These are phyloP conservation scores for Butyriboletus loyo DNA, from an alignment of 768 basidiomycete species.

Conservation along the genomic window DNA sequence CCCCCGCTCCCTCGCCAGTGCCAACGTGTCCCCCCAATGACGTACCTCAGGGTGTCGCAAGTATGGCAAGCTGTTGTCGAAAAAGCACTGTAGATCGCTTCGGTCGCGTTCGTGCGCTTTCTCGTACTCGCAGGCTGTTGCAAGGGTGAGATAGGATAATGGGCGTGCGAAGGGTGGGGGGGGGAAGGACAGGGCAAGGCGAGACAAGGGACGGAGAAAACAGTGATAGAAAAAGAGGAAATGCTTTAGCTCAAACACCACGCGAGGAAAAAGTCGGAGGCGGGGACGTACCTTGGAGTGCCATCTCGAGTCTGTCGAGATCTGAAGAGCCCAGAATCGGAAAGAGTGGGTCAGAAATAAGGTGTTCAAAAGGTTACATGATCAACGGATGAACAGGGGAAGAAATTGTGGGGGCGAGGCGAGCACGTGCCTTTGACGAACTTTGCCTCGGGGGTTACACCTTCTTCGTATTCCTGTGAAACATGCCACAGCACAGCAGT, in stretches of 20 bases:
- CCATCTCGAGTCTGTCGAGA: constrained; percentile 86
- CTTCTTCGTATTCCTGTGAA: constrained; percentile 81
- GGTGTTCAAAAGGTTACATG: neutral
- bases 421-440: constrained; percentile 76
- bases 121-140: constrained; percentile 72
- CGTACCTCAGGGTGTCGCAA: constrained; percentile 71
- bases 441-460: constrained; percentile 65
- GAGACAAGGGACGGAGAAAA: neutral
- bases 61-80: constrained; percentile 73
- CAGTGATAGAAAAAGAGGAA: neutral
- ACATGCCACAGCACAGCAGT: neutral
- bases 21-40: constrained; percentile 57
- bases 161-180: neutral
- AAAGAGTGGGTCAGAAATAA: neutral
- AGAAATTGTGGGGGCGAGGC: neutral
- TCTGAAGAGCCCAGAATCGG: constrained; percentile 44
- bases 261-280: too few relatives aligned
- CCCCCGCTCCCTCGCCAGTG: constrained; percentile 16
- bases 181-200: neutral
- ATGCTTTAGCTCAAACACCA: neutral
- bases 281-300: constrained; percentile 58
- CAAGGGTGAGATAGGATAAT: neutral
- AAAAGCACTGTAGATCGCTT: constrained; percentile 65
- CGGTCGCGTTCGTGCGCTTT: constrained; percentile 41
- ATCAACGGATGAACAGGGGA: neutral